A percentile compares a stretch with the other conserved stretches of the same genome.
Conservation (phyloP, 306 rosid species). For the Quercus cerris region DNA sequence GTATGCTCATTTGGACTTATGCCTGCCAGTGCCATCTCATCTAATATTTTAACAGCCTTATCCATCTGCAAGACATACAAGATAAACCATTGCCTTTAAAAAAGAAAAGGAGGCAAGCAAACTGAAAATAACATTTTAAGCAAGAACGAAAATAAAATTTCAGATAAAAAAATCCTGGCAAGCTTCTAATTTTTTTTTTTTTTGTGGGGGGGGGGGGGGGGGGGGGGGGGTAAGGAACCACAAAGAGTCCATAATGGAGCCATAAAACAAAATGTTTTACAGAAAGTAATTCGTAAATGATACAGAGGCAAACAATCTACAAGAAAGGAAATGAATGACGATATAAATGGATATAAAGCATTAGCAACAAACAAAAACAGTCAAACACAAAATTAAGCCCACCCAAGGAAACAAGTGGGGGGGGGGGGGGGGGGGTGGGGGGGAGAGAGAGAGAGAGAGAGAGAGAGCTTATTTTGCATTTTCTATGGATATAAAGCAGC, state of each 20-base stretch:
- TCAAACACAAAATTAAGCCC: too few species aligned
- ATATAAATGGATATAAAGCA: too few species aligned
- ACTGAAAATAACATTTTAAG: neutral
- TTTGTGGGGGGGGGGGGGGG: rapidly evolving
- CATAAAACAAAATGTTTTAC: too few species aligned
- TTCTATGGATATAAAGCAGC: neutral
- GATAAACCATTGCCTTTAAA: neutral
- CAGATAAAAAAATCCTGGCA: neutral
- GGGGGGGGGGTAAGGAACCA: neutral
- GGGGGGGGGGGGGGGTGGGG: too few species aligned
- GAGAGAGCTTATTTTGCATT: neutral
- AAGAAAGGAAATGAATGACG: too few species aligned
- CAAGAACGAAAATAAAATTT: neutral
- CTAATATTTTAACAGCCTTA: conserved; percentile 75
- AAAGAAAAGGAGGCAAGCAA: conserved; percentile 8
- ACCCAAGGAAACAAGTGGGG: too few species aligned
- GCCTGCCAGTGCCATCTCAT: conserved; percentile 86
- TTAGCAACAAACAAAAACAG: too few species aligned
- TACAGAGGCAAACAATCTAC: too few species aligned
- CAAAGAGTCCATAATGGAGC: neutral
- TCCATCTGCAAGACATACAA: conserved; percentile 63
- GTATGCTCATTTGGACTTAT: conserved; percentile 80
- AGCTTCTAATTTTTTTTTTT: neutral
- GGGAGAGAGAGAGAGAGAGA: neutral
- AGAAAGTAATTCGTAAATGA: too few species aligned